A percentile compares a stretch with the other conserved stretches of the same genome.
phyloP scores from a whole-genome alignment of 441 rosid genomes.

The Flueggea neowawraea region DNA sequence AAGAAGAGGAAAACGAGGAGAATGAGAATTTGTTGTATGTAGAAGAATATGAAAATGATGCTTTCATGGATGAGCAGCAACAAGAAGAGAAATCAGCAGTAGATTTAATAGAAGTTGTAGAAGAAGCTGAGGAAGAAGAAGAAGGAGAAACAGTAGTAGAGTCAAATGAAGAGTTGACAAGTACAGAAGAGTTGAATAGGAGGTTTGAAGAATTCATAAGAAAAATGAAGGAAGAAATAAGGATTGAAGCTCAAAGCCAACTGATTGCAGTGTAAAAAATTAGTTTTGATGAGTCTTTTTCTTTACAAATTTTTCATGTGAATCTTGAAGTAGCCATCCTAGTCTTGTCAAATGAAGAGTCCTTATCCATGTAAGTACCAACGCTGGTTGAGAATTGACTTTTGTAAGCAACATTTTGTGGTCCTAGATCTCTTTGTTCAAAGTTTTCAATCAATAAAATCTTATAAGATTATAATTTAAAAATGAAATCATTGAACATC shows the following conservation, averaged over 20 bases:
- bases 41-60: neutral
- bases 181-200: conserved; percentile 45
- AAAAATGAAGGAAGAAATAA: conserved; percentile 61
- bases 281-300: neutral
- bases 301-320: too few relatives aligned
- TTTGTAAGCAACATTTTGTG: too few relatives aligned
- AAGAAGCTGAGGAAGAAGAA: neutral
- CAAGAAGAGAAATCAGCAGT: too few relatives aligned
- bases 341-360: too few relatives aligned
- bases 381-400: too few relatives aligned
- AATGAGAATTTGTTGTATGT: neutral
- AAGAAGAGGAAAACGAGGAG: conserved; percentile 14
- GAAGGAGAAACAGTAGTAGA: conserved; percentile 1
- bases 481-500: too few relatives aligned
- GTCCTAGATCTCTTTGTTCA: too few relatives aligned
- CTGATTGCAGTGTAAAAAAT: conserved; percentile 4
- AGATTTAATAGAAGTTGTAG: too few relatives aligned
- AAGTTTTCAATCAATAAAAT: too few relatives aligned
- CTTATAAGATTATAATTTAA: too few relatives aligned
- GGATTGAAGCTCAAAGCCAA: conserved; percentile 42
- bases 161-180: conserved; percentile 19
- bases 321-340: too few relatives aligned
- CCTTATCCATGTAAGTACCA: too few relatives aligned
- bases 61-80: neutral
- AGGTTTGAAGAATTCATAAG: conserved; percentile 58